Base-by-base conservation (phyloP, 2,329 filamentous ascomycete genomes). In the Xylariales sp. region DNA sequence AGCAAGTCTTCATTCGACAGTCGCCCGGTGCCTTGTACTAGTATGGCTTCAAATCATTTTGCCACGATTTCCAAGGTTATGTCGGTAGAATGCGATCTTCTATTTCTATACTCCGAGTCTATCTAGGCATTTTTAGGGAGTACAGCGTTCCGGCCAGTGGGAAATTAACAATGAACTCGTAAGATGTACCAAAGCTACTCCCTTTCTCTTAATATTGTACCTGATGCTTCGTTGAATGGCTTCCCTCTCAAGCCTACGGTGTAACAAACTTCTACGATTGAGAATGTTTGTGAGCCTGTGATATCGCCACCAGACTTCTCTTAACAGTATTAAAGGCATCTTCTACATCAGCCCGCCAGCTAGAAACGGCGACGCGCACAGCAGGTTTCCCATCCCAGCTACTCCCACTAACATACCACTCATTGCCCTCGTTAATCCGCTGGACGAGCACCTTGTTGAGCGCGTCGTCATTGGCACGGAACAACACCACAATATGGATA, bases 341-440 rank as follows among this genome's bases (percentile, higher is more conserved):
- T 55, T 89, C 84, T 0, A 90, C 84, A 75, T 94, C 85, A 1
- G 92, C 90, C 78, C 87, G 88, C 93, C 94, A 97, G 75, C 92
- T 97, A 46, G 92, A 91, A 49, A 97, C 89, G 0, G 95, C 94
- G 73, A 97, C 88, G n/a, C 95, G 86, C 68, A 90, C 91, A 8
- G 94, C 94, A 64, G 90, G 87, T 64, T 83, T 81, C 0, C 91
- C 92, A 49, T 89, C 83, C 93, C 94, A 97, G 53, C 81, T 84
- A 12, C 93, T 97, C 0, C 92, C 92, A 67, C 92, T 94, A 5
- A 97, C 91, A 75, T 94, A 97, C 75, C 97, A 91, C 75, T 87
- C 88, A 48, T 89, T 86, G 1, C 87, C 90, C 4, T 80, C 85
- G 76, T 97, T 97, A 73, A 97, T 94, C 61, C 81, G 87, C 8